These are phyloP conservation scores for Boechera retrofracta DNA, from an alignment of 345 rosid species.

Conservation along the genomic window DNA sequence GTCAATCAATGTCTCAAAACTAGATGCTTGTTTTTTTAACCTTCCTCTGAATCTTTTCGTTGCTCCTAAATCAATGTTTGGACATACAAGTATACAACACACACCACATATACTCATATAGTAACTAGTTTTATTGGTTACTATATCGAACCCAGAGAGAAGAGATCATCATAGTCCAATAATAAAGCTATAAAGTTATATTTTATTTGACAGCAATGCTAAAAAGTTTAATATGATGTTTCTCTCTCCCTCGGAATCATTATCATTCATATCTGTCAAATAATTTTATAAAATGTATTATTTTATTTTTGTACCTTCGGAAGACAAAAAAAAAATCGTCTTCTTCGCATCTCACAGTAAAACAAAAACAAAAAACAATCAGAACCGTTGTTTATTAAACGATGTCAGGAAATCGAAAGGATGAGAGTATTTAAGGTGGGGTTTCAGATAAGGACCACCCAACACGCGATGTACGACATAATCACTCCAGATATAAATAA, in stretches of 20 bases:
- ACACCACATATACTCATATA: neutral
- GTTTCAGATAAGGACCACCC: slow-evolving; percentile 42
- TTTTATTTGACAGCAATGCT: slow-evolving; percentile 20
- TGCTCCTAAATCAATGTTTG: neutral
- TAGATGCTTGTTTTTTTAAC: neutral
- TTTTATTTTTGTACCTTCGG: neutral
- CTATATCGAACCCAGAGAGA: neutral
- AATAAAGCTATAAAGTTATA: slow-evolving; percentile 17
- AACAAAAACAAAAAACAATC: neutral
- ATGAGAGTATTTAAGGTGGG: slow-evolving; percentile 21
- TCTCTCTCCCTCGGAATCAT: slow-evolving; percentile 19
- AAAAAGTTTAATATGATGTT: slow-evolving; percentile 17
- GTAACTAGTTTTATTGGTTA: slow-evolving; percentile 19
- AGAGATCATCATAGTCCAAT: slow-evolving; percentile 26
- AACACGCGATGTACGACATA: slow-evolving; percentile 32
- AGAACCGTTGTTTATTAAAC: slow-evolving; percentile 25
- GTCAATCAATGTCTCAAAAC: neutral
- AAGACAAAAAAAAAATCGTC: neutral
- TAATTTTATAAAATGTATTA: neutral
- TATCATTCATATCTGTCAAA: slow-evolving; percentile 10
- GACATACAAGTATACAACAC: neutral
- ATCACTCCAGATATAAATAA: slow-evolving; percentile 7
- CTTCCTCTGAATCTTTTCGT: slow-evolving; percentile 9
- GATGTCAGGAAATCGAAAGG: neutral
- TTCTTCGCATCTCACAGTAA: slow-evolving; percentile 1